Conservation (phyloP, 2,329 filamentous ascomycete species). For the Gremmenia infestans region DNA sequence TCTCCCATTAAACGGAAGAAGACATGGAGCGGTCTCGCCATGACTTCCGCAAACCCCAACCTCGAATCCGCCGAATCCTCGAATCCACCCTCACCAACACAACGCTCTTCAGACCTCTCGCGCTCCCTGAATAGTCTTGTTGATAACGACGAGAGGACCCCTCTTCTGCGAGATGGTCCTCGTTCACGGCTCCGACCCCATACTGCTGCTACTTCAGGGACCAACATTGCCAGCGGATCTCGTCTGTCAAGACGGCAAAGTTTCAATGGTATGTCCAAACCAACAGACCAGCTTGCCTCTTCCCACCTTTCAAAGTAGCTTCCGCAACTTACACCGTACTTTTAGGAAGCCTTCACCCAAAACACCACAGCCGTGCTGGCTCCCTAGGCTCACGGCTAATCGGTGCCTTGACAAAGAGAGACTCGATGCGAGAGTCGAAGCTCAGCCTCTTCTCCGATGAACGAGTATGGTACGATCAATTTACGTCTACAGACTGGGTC, state of each 20-base stretch:
- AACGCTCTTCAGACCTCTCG: conserved; percentile 1
- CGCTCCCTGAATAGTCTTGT: conserved; percentile 15
- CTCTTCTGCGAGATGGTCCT: conserved; percentile 21
- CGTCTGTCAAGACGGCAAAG: conserved; percentile 25
- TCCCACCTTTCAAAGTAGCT: neutral
- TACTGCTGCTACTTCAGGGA: conserved; percentile 9
- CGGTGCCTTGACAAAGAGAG: conserved; percentile 45
- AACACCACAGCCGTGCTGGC: conserved; percentile 47
- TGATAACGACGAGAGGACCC: conserved; percentile 27
- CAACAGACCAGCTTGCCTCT: neutral
- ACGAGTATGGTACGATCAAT: conserved; percentile 97
- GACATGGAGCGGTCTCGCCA: conserved; percentile 13
- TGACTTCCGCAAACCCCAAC: conserved; percentile 16
- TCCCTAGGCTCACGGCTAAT: conserved; percentile 59
- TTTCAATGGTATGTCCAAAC: conserved; percentile 16
- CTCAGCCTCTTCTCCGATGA: conserved; percentile 69
- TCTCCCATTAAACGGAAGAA: neutral
- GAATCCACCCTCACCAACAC: conserved; percentile 19
- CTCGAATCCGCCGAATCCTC: conserved; percentile 18
- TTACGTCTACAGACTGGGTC: conserved; percentile 96
- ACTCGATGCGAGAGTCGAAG: conserved; percentile 54
- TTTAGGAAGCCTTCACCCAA: conserved; percentile 27
- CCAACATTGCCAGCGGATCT: conserved; percentile 9
- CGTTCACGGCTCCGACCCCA: conserved; percentile 27
- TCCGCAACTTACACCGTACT: neutral